These are phyloP conservation scores for Omphalotus guepiniiformis DNA, from an alignment of 768 basidiomycete genomes.

Conservation along the genomic window DNA sequence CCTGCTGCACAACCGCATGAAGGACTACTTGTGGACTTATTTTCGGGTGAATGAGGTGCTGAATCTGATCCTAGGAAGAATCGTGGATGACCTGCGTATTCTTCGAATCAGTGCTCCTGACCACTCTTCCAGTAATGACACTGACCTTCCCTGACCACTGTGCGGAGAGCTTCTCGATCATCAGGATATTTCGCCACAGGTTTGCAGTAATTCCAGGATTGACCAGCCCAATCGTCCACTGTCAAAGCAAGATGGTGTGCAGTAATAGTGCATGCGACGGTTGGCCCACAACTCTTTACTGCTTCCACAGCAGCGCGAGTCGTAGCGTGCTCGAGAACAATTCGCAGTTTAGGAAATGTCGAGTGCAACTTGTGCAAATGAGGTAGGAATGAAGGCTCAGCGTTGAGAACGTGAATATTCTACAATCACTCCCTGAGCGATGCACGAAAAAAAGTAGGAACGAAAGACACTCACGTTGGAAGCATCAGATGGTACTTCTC, in stretches of 20 bases:
- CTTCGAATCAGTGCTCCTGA: background rate
- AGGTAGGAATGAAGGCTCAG: conserved; percentile 84
- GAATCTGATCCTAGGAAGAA: conserved; percentile 99
- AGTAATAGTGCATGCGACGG: conserved; percentile 95
- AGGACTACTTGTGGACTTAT: conserved; percentile 69
- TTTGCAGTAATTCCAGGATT: conserved; percentile 95
- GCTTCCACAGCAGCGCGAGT: conserved; percentile 87
- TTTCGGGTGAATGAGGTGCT: conserved; percentile 78
- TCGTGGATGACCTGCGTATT: conserved; percentile 73
- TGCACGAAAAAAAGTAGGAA: conserved; percentile 4
- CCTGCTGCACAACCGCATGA: conserved; percentile 85
- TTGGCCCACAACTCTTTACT: conserved; percentile 72
- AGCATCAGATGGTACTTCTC: conserved; percentile 91
- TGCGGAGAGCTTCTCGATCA: conserved; percentile 78
- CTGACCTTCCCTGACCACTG: conserved; percentile 72
- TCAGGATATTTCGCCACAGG: conserved; percentile 96
- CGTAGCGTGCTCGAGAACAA: conserved; percentile 96
- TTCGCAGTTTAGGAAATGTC: conserved; percentile 84
- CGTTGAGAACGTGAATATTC: conserved; percentile 92
- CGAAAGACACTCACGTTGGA: conserved; percentile 37
- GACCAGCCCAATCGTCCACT: conserved; percentile 95
- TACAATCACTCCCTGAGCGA: conserved; percentile 22
- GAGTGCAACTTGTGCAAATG: conserved; percentile 80
- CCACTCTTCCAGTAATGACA: background rate
- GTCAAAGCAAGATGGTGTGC: conserved; percentile 93